A percentile compares a stretch with the other conserved stretches of the same genome.
These are phyloP conservation scores for Pseudofabraea citricarpa DNA, from an alignment of 2,329 filamentous ascomycete genomes.

Conservation along the genomic window DNA sequence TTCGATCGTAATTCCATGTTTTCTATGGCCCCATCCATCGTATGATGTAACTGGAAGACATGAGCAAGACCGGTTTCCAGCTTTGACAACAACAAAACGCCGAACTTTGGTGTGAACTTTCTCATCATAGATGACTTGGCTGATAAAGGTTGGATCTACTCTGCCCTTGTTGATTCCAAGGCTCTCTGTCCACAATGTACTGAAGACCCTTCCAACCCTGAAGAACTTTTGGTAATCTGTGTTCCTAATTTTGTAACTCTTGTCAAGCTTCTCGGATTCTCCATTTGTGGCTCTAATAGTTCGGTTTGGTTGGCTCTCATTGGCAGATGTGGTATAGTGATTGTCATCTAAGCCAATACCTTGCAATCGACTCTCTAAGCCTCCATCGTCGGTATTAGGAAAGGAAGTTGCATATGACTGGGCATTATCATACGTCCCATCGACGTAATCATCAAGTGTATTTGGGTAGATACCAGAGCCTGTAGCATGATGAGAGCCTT, in stretches of 20 bases:
- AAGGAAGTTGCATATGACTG: no score
- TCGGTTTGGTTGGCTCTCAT: no score
- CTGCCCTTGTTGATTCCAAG: background rate
- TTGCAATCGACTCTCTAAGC: no score
- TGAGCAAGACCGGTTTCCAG: conserved; percentile 8
- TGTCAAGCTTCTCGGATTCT: no score
- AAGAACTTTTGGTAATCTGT: conserved; percentile 17
- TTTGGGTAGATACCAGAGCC: no score
- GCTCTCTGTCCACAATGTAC: conserved; percentile 16
- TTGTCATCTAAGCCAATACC: no score
- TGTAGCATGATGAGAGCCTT: no score
- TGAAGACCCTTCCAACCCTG: conserved; percentile 17
- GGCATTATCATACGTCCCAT: no score
- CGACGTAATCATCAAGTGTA: no score
- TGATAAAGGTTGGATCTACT: conserved; percentile 8
- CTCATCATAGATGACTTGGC: conserved; percentile 11
- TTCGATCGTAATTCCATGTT: background rate
- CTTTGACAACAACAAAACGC: conserved; percentile 18
- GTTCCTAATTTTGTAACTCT: conserved; percentile 12
- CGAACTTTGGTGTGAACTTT: conserved; percentile 15
- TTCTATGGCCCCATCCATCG: background rate
- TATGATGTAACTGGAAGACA: conserved; percentile 17
- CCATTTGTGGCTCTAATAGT: no score
- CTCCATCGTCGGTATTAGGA: no score
- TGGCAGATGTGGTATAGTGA: no score